Evolutionary conservation across 2,329 filamentous ascomycete species (phyloP).

Genomic region (Cladosporium sp.): DNA sequence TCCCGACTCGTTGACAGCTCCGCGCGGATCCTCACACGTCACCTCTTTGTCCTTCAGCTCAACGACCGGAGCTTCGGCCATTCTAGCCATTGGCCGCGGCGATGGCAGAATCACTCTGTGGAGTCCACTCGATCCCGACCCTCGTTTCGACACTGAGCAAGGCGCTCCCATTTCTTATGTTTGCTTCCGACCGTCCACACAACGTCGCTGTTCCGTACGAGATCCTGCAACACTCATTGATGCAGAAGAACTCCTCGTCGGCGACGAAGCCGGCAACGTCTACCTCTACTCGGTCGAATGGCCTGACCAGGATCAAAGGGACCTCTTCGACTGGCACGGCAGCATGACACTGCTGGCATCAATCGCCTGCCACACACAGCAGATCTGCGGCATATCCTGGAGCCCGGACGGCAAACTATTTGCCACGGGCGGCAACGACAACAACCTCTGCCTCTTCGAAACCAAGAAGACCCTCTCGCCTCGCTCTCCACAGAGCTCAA

Average conservation of each 20-base stretch:
- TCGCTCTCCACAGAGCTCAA: too few relatives aligned
- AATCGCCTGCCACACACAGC: constrained; percentile 76
- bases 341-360: constrained; percentile 72
- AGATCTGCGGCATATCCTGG: constrained; percentile 92
- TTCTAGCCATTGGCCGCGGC: constrained; percentile 79
- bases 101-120: constrained; percentile 73
- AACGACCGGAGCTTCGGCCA: constrained; percentile 65
- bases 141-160: constrained; percentile 72
- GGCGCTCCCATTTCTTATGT: constrained; percentile 72
- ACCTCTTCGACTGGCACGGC: constrained; percentile 72
- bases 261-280: constrained; percentile 76
- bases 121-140: constrained; percentile 65
- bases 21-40: constrained; percentile 53
- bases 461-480: constrained; percentile 50
- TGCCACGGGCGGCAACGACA: constrained; percentile 90
- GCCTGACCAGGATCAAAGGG: constrained; percentile 55
- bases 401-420: constrained; percentile 71
- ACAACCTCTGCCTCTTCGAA: constrained; percentile 78
- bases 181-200: constrained; percentile 67
- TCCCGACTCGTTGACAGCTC: constrained; percentile 50
- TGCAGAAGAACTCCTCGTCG: constrained; percentile 80
- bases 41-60: constrained; percentile 93
- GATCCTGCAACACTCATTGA: constrained; percentile 51
- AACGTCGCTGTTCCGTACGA: constrained; percentile 47
- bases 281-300: constrained; percentile 92